These are phyloP conservation scores for Viola odorata DNA, from an alignment of 345 rosid species.

Conservation along the genomic window DNA sequence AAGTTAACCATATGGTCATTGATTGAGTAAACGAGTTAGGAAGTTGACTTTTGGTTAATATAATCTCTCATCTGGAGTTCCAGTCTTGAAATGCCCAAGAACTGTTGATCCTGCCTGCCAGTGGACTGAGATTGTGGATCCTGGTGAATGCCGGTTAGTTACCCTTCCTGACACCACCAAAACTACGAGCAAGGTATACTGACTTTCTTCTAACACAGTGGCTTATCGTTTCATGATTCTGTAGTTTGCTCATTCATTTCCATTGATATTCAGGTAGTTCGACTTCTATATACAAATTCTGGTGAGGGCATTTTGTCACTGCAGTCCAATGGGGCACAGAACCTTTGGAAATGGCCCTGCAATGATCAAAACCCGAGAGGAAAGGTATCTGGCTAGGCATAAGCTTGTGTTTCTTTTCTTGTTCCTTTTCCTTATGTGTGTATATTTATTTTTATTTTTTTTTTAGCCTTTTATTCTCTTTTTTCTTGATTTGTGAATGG, in stretches of 20 bases:
- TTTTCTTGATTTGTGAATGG: too few species aligned
- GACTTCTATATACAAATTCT: neutral
- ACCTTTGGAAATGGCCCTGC: neutral
- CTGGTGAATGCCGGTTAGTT: too few species aligned
- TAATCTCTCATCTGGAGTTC: too few species aligned
- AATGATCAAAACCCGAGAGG: neutral
- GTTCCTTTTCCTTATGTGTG: neutral
- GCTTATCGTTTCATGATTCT: neutral
- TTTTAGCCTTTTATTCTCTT: neutral
- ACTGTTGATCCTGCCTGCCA: too few species aligned
- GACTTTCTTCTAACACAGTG: neutral
- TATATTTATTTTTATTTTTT: neutral
- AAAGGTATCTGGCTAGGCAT: neutral
- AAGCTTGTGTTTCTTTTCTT: neutral
- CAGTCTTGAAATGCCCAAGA: too few species aligned
- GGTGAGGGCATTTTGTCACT: neutral
- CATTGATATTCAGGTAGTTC: neutral
- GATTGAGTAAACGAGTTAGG: too few species aligned
- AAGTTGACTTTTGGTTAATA: too few species aligned
- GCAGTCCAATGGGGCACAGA: neutral
- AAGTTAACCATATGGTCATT: too few species aligned
- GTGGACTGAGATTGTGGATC: too few species aligned
- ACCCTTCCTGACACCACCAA: too few species aligned
- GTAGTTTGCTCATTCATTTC: too few species aligned
- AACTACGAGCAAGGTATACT: too few species aligned